Evolutionary conservation across 768 basidiomycete genomes (phyloP).

Genomic region (Dioszegia crocea): DNA sequence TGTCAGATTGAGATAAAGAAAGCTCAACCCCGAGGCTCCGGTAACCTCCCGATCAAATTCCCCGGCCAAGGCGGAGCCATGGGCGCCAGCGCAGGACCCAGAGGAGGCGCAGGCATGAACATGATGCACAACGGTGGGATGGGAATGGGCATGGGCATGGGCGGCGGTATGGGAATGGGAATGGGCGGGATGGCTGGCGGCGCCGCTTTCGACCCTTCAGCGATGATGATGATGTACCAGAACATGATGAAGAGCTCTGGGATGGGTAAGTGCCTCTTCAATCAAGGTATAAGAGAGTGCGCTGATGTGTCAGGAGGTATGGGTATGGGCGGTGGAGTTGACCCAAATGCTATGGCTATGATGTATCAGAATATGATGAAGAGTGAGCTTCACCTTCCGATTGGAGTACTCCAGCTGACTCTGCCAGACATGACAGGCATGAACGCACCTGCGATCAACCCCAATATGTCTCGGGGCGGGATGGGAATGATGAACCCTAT

Average conservation of each 20-base stretch:
- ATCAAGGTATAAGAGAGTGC: neutral
- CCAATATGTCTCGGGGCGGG: constrained; percentile 40
- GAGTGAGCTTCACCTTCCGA: constrained; percentile 14
- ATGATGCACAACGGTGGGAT: constrained; percentile 10
- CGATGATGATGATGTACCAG: constrained; percentile 84
- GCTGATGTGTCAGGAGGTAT: constrained; percentile 27
- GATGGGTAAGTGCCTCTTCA: constrained; percentile 18
- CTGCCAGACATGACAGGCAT: constrained; percentile 30
- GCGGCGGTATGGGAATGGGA: constrained; percentile 47
- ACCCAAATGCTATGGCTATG: constrained; percentile 84
- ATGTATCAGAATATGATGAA: constrained; percentile 86
- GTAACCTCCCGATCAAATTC: constrained; percentile 34
- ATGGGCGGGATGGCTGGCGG: constrained; percentile 9
- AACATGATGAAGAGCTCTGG: constrained; percentile 60
- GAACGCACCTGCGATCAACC: constrained; percentile 46
- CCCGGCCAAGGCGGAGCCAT: constrained; percentile 20
- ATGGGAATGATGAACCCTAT: constrained; percentile 44
- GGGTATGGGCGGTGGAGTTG: constrained; percentile 56
- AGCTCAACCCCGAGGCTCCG: constrained; percentile 70
- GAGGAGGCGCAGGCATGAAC: constrained; percentile 52
- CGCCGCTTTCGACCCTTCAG: constrained; percentile 72
- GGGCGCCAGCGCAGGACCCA: constrained; percentile 61
- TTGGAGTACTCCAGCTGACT: neutral
- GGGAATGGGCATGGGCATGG: constrained; percentile 52
- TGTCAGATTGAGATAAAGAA: constrained; percentile 91